Evolutionary conservation across 2,329 filamentous ascomycete genomes (phyloP).

Genomic region (Cyphellophora attinorum): DNA sequence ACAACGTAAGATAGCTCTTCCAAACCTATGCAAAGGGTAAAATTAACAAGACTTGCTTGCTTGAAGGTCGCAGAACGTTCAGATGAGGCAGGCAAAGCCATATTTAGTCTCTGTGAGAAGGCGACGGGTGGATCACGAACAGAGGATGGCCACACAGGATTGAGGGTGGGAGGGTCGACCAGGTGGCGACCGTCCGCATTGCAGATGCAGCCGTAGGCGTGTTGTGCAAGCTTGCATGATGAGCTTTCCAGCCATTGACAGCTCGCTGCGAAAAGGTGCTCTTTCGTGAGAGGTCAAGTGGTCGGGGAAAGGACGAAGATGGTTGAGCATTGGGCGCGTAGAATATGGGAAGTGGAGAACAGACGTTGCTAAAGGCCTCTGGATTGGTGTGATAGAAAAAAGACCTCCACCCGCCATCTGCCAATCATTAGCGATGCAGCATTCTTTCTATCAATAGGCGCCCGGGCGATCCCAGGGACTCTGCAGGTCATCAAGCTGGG

Average conservation of each 20-base stretch:
- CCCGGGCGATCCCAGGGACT: too few species aligned
- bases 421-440: too few species aligned
- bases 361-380: background rate
- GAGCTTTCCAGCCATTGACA: slow-evolving; percentile 1
- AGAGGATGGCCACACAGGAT: slow-evolving; percentile 8
- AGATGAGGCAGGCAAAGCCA: slow-evolving; percentile 12
- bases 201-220: background rate
- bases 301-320: background rate
- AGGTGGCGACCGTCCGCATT: background rate
- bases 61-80: slow-evolving; percentile 14
- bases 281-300: background rate
- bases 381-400: slow-evolving; percentile 1
- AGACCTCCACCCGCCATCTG: background rate
- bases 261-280: background rate
- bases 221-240: background rate
- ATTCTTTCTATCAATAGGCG: too few species aligned
- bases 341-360: background rate
- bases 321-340: background rate
- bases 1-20: slow-evolving; percentile 18
- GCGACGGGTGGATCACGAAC: slow-evolving; percentile 1
- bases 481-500: too few species aligned
- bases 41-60: slow-evolving; percentile 22
- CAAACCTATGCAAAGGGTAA: slow-evolving; percentile 11
- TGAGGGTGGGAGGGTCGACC: slow-evolving; percentile 4
- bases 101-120: slow-evolving; percentile 17